A percentile compares a stretch with the other conserved stretches of the same genome.
These are phyloP conservation scores for Ceriops tagal DNA, from an alignment of 345 rosid species.

Conservation along the genomic window DNA sequence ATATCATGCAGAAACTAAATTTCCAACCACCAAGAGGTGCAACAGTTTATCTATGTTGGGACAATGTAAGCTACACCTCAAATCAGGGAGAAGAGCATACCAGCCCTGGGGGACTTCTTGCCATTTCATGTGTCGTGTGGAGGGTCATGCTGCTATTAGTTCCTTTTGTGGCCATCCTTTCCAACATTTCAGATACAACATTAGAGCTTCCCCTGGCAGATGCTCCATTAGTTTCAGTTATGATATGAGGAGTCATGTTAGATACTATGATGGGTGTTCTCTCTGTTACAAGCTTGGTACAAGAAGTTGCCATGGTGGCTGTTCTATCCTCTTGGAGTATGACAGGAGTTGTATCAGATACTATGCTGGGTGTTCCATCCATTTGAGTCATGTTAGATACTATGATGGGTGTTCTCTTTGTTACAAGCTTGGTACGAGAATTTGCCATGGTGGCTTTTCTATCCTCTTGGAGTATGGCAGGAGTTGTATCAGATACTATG, in stretches of 20 bases:
- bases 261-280: background rate
- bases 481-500: conserved; percentile 1
- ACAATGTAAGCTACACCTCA: background rate
- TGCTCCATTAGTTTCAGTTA: conserved; percentile 26
- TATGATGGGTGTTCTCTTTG: background rate
- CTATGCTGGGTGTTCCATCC: conserved; percentile 4
- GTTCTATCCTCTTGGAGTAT: background rate
- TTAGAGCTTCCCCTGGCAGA: background rate
- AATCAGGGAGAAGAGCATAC: conserved; percentile 20
- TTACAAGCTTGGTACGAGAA: background rate
- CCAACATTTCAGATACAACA: conserved; percentile 6
- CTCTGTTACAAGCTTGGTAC: background rate
- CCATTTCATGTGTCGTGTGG: background rate
- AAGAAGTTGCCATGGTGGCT: background rate
- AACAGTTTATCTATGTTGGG: background rate
- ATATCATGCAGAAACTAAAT: conserved; percentile 14
- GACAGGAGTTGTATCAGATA: conserved; percentile 2
- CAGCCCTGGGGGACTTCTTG: conserved; percentile 9
- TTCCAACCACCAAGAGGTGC: conserved; percentile 5
- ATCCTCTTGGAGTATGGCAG: background rate
- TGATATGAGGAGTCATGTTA: conserved; percentile 1
- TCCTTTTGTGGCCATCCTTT: background rate
- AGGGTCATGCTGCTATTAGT: conserved; percentile 13
- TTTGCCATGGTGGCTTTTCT: background rate
- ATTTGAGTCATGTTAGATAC: conserved; percentile 6